Conservation (phyloP, 257 asterid genomes). For the Capsicum chinense region DNA sequence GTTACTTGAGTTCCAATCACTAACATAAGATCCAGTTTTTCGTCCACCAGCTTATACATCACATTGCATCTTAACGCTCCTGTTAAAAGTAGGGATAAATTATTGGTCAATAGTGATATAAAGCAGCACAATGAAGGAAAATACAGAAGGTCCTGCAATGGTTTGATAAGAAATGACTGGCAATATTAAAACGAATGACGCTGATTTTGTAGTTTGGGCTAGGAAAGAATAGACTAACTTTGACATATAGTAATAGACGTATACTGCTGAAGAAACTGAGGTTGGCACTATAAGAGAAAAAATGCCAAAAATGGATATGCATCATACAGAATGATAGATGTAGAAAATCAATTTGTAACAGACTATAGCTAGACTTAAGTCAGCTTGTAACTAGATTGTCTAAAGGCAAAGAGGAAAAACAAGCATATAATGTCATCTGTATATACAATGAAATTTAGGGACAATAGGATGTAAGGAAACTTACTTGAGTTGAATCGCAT, state of each 20-base stretch:
- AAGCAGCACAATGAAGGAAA: not conserved
- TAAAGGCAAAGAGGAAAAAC: not conserved
- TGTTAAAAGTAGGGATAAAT: constrained; percentile 35
- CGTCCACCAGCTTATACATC: constrained; percentile 38
- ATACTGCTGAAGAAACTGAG: not conserved
- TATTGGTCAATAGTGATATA: constrained; percentile 9
- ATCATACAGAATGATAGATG: too few species aligned
- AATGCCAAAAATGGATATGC: not conserved
- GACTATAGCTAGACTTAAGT: not conserved
- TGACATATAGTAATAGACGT: not conserved
- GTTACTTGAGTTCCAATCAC: constrained; percentile 99
- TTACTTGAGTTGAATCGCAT: constrained; percentile 98
- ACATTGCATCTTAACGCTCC: constrained; percentile 99
- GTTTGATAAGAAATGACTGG: not conserved
- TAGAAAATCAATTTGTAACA: not conserved
- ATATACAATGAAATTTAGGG: constrained; percentile 16
- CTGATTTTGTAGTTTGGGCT: not conserved
- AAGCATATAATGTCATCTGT: not conserved
- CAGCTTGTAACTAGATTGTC: not conserved
- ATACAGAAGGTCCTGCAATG: constrained; percentile 19
- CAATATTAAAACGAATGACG: not conserved
- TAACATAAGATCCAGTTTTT: constrained; percentile 70
- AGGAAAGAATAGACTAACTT: constrained; percentile 5
- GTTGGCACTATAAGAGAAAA: not conserved
- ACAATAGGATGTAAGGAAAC: not conserved